Base-by-base conservation (phyloP, 2,329 filamentous ascomycete species). In the Lecanicillium sp. region DNA sequence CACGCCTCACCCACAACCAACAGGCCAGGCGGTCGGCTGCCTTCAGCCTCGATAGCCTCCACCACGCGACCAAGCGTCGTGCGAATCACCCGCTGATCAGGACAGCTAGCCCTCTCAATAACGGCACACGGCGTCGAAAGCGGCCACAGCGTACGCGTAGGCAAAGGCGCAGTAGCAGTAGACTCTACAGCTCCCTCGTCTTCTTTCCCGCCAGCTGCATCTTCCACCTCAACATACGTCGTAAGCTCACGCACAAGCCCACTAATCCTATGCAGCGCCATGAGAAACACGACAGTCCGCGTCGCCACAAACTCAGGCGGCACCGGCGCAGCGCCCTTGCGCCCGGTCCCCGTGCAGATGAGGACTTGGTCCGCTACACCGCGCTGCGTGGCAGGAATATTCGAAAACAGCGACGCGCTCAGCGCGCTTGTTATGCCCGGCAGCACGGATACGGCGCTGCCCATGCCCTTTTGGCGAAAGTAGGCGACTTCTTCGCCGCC, bases 271-370 rank as follows among this genome's bases (percentile, higher is more conserved):
- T 98, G 92, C 45, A 98, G 65, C 4, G 87, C 87, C 92, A 98
- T 98, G 34, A 98, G 65, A 48, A 96, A 95, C 4, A 98, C 85
- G 1, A 92, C 85, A 0, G 92, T 96, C 41, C 89, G 75, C 8
- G 75, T 83, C 3, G 71, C 58, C 0, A 89, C 76, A 57, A 80
- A 95, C 45, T 80, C 80, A 0, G 92, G 92, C 25, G 88, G 87
- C n/a, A 76, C 67, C 0, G 88, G 88, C 1, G 86, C 70, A 39
- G 77, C 83, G 11, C 92, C 92, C 62, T 94, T 94, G 52, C 92
- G 78, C 1, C 92, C 92, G 0, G 92, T 98, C 0, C 92, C 92
- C 0, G 92, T 98, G 63, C 92, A 96, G n/a, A 98, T 75, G 18
- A 98, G 71, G 1, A 98, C 81, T 60, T 96, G 89, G 54, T 98